Evolutionary conservation across 768 basidiomycete genomes (phyloP).

Genomic region (Leucocoprinus sp.): DNA sequence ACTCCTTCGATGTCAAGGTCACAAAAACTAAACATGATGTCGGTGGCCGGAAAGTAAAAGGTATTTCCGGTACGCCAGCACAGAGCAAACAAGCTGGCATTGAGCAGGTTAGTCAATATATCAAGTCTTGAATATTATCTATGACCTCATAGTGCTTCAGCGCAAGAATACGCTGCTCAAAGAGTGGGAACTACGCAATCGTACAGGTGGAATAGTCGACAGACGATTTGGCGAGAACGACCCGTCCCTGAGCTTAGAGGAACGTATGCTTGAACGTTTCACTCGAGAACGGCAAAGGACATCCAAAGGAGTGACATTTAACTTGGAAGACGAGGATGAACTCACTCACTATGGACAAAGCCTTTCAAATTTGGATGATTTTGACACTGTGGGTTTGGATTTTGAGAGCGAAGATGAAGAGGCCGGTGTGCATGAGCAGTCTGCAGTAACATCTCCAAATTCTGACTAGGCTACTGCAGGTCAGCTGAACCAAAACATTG

Average conservation of each 20-base stretch:
- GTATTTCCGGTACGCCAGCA: conserved; percentile 74
- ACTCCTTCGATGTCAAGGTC: conserved; percentile 91
- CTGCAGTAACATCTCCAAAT: neutral
- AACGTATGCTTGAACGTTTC: conserved; percentile 95
- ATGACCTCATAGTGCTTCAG: conserved; percentile 29
- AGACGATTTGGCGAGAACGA: conserved; percentile 96
- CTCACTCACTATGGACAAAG: conserved; percentile 90
- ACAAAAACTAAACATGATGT: conserved; percentile 91
- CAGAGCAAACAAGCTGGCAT: conserved; percentile 86
- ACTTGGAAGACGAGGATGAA: conserved; percentile 87
- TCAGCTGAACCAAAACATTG: conserved; percentile 59
- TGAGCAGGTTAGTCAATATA: conserved; percentile 55
- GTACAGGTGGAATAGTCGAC: conserved; percentile 85
- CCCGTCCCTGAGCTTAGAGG: conserved; percentile 86
- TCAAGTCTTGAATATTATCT: neutral
- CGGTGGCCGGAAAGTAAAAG: conserved; percentile 81
- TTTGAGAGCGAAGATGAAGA: conserved; percentile 55
- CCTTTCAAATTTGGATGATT: conserved; percentile 77
- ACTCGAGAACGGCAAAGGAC: conserved; percentile 80
- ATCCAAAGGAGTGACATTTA: conserved; percentile 73
- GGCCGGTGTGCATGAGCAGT: conserved; percentile 27
- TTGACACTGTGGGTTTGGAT: conserved; percentile 61
- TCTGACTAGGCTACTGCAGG: conserved; percentile 27
- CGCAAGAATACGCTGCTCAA: conserved; percentile 83
- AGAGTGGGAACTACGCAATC: conserved; percentile 75